A percentile compares a stretch with the other conserved stretches of the same genome.
These are phyloP conservation scores for Bruguiera gymnorhiza DNA, from an alignment of 345 rosid genomes.

Conservation along the genomic window DNA sequence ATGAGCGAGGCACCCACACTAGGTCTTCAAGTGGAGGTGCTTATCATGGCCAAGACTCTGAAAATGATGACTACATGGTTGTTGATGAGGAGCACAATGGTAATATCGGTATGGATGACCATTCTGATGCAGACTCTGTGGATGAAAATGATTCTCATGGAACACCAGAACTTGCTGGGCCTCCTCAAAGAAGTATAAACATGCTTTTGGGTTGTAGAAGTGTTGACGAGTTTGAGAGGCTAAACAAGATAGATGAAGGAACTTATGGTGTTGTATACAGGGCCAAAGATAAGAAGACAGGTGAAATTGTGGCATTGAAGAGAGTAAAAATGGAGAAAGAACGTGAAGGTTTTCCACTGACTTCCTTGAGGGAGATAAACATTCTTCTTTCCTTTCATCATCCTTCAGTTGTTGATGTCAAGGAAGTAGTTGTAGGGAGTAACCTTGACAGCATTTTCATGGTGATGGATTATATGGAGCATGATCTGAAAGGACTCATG, in stretches of 20 bases:
- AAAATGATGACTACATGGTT: slow-evolving; percentile 67
- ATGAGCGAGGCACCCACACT: slow-evolving; percentile 43
- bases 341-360: slow-evolving; percentile 98
- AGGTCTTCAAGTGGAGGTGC: slow-evolving; percentile 56
- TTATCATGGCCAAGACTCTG: slow-evolving; percentile 45
- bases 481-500: slow-evolving; percentile 93
- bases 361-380: slow-evolving; percentile 91
- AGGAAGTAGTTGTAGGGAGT: slow-evolving; percentile 96
- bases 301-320: slow-evolving; percentile 95
- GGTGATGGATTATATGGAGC: slow-evolving; percentile 99
- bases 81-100: slow-evolving; percentile 42
- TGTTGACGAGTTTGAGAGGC: slow-evolving; percentile 95
- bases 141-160: slow-evolving; percentile 43
- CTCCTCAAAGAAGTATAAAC: slow-evolving; percentile 75
- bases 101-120: slow-evolving; percentile 33
- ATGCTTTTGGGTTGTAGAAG: slow-evolving; percentile 98
- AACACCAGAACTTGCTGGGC: slow-evolving; percentile 54
- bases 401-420: slow-evolving; percentile 90
- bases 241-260: slow-evolving; percentile 97
- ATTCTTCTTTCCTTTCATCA: slow-evolving; percentile 95
- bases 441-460: slow-evolving; percentile 90
- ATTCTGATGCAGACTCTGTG: slow-evolving; percentile 52
- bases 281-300: slow-evolving; percentile 89
- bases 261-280: slow-evolving; percentile 98
- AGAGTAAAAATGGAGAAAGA: slow-evolving; percentile 99